Conservation (phyloP, 495 filamentous ascomycete genomes). For the Xylaria curta region DNA sequence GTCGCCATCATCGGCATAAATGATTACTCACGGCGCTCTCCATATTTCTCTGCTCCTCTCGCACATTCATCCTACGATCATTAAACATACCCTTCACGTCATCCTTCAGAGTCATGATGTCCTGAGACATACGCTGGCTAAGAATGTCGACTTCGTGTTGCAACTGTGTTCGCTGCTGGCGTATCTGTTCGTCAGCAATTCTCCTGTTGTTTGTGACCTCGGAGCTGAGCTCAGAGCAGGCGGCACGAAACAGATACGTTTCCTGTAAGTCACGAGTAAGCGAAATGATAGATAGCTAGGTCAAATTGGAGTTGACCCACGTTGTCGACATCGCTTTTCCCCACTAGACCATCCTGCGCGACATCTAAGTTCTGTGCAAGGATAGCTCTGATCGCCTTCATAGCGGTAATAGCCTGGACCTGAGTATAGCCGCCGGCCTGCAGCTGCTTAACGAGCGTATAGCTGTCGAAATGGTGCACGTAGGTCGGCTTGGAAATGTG, state of each 20-base stretch:
- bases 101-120: slow-evolving; percentile 80
- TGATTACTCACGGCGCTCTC: slow-evolving; percentile 67
- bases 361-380: slow-evolving; percentile 79
- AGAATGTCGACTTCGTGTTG: slow-evolving; percentile 95
- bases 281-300: slow-evolving; percentile 3
- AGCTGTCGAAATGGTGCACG: slow-evolving; percentile 96
- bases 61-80: slow-evolving; percentile 89
- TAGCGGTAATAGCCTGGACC: slow-evolving; percentile 74
- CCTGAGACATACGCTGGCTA: slow-evolving; percentile 79
- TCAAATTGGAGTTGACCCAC: slow-evolving; percentile 32
- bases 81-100: slow-evolving; percentile 95
- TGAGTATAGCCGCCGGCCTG: slow-evolving; percentile 69
- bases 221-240: slow-evolving; percentile 88
- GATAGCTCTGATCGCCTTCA: slow-evolving; percentile 84
- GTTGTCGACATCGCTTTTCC: slow-evolving; percentile 82
- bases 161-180: slow-evolving; percentile 79
- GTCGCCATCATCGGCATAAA: not conserved
- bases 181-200: slow-evolving; percentile 70
- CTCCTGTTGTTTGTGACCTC: slow-evolving; percentile 71
- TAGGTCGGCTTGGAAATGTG: slow-evolving; percentile 78
- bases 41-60: slow-evolving; percentile 81
- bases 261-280: slow-evolving; percentile 53
- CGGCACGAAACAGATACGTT: slow-evolving; percentile 90
- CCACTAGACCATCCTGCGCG: slow-evolving; percentile 76
- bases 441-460: slow-evolving; percentile 80